These are phyloP conservation scores for Spergularia marina DNA, from an alignment of 148 eudicot species.

Conservation along the genomic window DNA sequence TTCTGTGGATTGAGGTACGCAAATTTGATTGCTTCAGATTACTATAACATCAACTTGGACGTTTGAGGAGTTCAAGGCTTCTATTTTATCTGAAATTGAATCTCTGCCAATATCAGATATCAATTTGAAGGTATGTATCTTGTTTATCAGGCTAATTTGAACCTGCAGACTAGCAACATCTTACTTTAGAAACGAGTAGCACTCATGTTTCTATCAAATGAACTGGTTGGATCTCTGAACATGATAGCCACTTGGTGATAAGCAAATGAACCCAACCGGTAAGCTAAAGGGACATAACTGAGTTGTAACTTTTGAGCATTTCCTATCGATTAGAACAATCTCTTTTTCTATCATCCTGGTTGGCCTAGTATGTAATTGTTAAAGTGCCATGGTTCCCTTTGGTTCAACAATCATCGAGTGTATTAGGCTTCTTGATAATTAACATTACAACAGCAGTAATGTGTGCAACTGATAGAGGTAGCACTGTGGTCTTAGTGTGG, in stretches of 20 bases:
- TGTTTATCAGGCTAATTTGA: neutral
- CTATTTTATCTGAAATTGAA: conserved; percentile 44
- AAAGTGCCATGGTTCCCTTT: too few species aligned
- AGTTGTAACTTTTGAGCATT: too few species aligned
- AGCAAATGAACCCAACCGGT: neutral
- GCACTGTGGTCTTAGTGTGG: too few species aligned
- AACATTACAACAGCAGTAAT: too few species aligned
- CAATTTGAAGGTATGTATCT: conserved; percentile 62
- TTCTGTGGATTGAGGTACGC: neutral
- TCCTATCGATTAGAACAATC: too few species aligned
- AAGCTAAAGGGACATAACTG: neutral
- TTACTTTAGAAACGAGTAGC: neutral
- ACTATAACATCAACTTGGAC: conserved; percentile 56
- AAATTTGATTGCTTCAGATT: conserved; percentile 41
- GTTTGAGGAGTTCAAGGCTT: conserved; percentile 71
- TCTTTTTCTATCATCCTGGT: too few species aligned
- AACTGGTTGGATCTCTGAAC: neutral
- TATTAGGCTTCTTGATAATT: too few species aligned
- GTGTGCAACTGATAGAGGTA: too few species aligned
- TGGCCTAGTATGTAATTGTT: too few species aligned
- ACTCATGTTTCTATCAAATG: neutral
- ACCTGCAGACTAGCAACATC: neutral
- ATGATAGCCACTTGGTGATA: neutral
- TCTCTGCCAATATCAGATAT: conserved; percentile 57
- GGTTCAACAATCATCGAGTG: too few species aligned